phyloP scores from a whole-genome alignment of 176 grass and related monocot species.

The maize (Zea mays) region Zm-B73-REFERENCE-NAM-5.0 NC_050100.1:212228001-212228500 shows the following conservation, averaged over 20 bases:
- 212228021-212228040: slow-evolving; percentile 38
- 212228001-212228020: slow-evolving; percentile 49
- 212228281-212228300: not conserved
- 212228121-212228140: slow-evolving; percentile 15
- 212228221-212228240: not conserved
- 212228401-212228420: too few relatives aligned
- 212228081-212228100: not conserved
- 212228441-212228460: too few relatives aligned
- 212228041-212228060: slow-evolving; percentile 37
- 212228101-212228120: not conserved
- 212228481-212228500: too few relatives aligned
- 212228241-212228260: not conserved
- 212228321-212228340: not conserved
- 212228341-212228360: not conserved
- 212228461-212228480: too few relatives aligned
- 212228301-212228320: not conserved
- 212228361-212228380: too few relatives aligned
- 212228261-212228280: not conserved
- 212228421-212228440: too few relatives aligned
- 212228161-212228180: slow-evolving; percentile 43
- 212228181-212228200: slow-evolving; percentile 9
- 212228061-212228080: slow-evolving; percentile 56
- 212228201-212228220: not conserved
- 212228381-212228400: too few relatives aligned
- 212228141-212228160: slow-evolving; percentile 30